These are phyloP conservation scores for Neonothopanus nambi DNA, from an alignment of 1,284 basidiomycete species.

Conservation along the genomic window DNA sequence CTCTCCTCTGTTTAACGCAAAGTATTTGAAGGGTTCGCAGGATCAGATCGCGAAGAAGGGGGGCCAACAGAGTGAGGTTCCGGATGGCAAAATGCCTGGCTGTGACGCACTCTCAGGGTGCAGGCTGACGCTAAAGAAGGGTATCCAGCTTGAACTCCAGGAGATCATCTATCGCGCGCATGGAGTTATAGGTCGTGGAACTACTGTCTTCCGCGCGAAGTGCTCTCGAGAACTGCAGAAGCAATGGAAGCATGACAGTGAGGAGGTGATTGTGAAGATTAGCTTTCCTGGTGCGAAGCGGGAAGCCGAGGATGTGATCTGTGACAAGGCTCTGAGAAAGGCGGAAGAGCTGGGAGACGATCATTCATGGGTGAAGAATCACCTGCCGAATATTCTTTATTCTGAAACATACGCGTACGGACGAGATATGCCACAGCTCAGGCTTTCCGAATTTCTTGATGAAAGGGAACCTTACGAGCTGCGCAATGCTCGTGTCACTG, in stretches of 20 bases:
- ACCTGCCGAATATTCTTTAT: no score
- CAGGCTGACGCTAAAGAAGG: no score
- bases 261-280: not conserved
- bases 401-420: not conserved
- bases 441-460: not conserved
- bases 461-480: not conserved
- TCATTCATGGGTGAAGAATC: not conserved
- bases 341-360: not conserved
- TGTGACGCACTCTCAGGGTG: no score
- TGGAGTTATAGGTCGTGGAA: not conserved
- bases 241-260: not conserved
- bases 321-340: not conserved
- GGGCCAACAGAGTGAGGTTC: no score
- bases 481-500: no score
- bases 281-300: constrained; percentile 1
- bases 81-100: no score
- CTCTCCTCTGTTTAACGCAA: no score
- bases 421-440: not conserved
- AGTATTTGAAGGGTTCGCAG: no score
- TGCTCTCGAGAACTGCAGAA: not conserved
- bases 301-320: not conserved
- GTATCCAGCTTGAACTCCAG: not conserved
- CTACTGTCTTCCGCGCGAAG: not conserved
- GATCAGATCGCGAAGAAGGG: no score
- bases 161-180: not conserved